Percentiles rank a stretch among this genome's conserved stretches.
These are phyloP conservation scores for Talaromyces sp. DNA, from an alignment of 2,329 filamentous ascomycete species.

Conservation along the genomic window DNA sequence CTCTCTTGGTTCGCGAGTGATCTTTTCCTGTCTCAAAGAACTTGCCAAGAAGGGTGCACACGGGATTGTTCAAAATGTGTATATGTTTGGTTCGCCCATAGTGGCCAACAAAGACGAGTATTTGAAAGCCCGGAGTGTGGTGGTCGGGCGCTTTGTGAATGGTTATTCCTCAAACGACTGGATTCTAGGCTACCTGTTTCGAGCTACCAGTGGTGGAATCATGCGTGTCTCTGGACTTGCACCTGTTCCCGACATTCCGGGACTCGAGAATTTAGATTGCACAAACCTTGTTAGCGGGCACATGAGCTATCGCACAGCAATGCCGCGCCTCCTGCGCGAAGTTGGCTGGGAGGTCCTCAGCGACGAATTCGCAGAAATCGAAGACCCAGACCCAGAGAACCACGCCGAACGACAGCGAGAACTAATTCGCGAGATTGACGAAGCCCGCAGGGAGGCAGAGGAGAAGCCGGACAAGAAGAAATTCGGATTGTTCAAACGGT, in stretches of 20 bases:
- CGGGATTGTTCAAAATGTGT: constrained; percentile 90
- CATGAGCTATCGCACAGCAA: constrained; percentile 92
- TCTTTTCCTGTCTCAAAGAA: constrained; percentile 86
- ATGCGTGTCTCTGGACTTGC: constrained; percentile 80
- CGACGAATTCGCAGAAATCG: constrained; percentile 93
- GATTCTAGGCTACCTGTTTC: constrained; percentile 95
- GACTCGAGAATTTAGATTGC: constrained; percentile 83
- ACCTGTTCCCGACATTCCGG: constrained; percentile 67
- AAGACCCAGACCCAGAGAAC: constrained; percentile 93
- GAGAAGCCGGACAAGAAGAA: constrained; percentile 66
- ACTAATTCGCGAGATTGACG: constrained; percentile 93
- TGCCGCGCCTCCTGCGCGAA: constrained; percentile 80
- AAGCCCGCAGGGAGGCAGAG: constrained; percentile 81
- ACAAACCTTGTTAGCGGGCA: constrained; percentile 83
- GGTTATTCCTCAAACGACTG: constrained; percentile 93
- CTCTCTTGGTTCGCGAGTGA: constrained; percentile 84
- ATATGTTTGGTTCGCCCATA: constrained; percentile 85
- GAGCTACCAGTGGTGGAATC: constrained; percentile 87
- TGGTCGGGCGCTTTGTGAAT: constrained; percentile 90
- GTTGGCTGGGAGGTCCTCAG: constrained; percentile 88
- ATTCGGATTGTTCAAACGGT: constrained; percentile 76
- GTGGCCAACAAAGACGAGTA: constrained; percentile 92
- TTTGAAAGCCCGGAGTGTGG: constrained; percentile 70
- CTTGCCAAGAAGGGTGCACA: constrained; percentile 76
- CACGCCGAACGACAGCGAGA: constrained; percentile 83